Conservation (phyloP, 495 filamentous ascomycete genomes). For the Achaetomiella virescens region DNA sequence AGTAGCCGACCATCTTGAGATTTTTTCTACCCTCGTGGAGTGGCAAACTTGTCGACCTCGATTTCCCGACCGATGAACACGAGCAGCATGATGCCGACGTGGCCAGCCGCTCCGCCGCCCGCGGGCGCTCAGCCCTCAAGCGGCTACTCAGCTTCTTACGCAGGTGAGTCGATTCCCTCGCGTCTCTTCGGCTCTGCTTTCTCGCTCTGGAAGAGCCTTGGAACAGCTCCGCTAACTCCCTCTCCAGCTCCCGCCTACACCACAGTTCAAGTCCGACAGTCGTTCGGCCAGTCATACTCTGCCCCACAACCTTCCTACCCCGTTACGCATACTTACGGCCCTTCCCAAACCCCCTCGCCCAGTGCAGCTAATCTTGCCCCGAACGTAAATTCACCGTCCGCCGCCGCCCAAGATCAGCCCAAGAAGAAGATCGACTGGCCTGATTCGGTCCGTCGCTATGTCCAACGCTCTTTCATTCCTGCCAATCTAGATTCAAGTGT, state of each 20-base stretch:
- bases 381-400: constrained; percentile 14
- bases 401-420: constrained; percentile 24
- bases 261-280: constrained; percentile 43
- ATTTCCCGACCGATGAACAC: constrained; percentile 1
- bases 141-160: constrained; percentile 28
- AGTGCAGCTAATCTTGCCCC: constrained; percentile 25
- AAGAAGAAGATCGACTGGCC: constrained; percentile 69
- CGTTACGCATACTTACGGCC: constrained; percentile 22
- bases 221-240: constrained; percentile 20
- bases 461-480: constrained; percentile 73
- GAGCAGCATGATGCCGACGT: constrained; percentile 28
- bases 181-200: background rate
- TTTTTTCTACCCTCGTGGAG: background rate
- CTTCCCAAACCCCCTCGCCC: constrained; percentile 15
- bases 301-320: constrained; percentile 26
- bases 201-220: background rate
- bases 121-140: constrained; percentile 32
- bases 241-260: constrained; percentile 43
- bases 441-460: constrained; percentile 69
- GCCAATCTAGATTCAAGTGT: constrained; percentile 63
- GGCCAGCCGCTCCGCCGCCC: constrained; percentile 23
- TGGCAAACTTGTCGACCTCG: background rate
- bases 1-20: background rate
- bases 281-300: constrained; percentile 37
- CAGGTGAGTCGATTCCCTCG: constrained; percentile 15